Evolutionary conservation across 495 filamentous ascomycete species (phyloP), one percentile per base, ranked within the genome.

Genomic region (Penicillium lagena): DNA sequence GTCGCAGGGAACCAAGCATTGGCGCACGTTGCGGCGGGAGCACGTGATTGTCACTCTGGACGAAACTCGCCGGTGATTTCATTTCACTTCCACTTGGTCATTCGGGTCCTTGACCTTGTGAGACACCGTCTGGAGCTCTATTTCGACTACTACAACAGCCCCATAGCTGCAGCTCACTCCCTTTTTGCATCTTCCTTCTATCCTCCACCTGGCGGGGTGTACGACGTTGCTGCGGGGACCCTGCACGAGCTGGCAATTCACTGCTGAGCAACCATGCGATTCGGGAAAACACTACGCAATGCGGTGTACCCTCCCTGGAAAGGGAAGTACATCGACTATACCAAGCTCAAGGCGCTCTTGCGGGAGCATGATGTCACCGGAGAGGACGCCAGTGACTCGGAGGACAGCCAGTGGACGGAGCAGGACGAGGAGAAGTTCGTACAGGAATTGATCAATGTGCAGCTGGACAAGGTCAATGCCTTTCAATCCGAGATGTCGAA

Each of bases 351-450:
- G 72, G 72, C 76, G 43, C 78, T 98, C 33, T 69, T 98, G 35
- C 81, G 87, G 28, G 93, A 98, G 54, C 52, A 67, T 55, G 70
- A 73, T 60, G 59, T 69, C 58, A 69, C 54, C 12, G 59, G 50
- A 35, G 80, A 85, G 45, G 69, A 73, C 45, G 54, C 70, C 67
- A 67, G 69, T 43, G 70, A 75, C 40, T 70, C 70, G 7, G 77
- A 79, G 7, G 63, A 68, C 31, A 55, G 67, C 35, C 59, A 70
- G 31, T 98, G 93, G 93, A 97, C 94, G 30, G 89, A 95, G 47
- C 82, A 89, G n/a, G 93, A 98, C 66, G 93, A 97, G 71, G 84
- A 84, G 47, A 74, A 73, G 9, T 98, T 98, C 64, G 90, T 94
- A 53, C 90, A 96, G 56, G 93, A 96, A 73, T 68, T 96, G 41